Base-by-base conservation (phyloP, 371 early-diverging fungal species). In the Mitosporidium daphniae region DNA sequence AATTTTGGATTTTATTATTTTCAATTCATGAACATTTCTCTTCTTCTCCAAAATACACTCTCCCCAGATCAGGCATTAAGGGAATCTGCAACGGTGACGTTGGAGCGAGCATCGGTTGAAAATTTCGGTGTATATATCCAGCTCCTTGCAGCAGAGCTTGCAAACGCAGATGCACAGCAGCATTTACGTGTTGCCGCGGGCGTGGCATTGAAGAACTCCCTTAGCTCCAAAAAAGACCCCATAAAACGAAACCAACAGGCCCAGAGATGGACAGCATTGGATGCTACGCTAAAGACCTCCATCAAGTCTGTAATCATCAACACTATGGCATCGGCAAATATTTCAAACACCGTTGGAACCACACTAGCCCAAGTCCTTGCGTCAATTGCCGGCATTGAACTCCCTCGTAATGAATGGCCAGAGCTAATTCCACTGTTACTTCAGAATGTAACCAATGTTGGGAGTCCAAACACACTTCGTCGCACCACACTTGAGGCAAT, bases 341-440 rank as follows among this genome's bases (percentile, higher is more conserved):
- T 9, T 10, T 17, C 2, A 25, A 8, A 19, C 8, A 6, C 7
- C 16, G 33, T 14, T 24, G 9, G 27, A 21, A 12, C 3, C 16
- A n/a, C 17, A 8, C 24, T 26, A 2, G 17, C 17, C 11, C 47
- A 63, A 56, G 53, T 59, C 21, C 51, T 75, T 31, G 60, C 78
- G 17, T 72, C 78, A 21, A 67, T 86, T 38, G 71, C 73, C 6
- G 62, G 57, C 25, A 63, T 78, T 20, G 89, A 86, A 37, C 46
- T 86, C 27, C 78, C 77, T 16, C 36, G 41, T 13, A 46, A 54
- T 6, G 50, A 58, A 33, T 82, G 89, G 80, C 50, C 48, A 16
- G 72, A 77, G 26, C 42, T 78, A 27, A 72, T 86, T 37, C 44
- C 38, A 14, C 40, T 44, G 16, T 50, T 82, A 41, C 46, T 78